Percentiles rank a stretch among this genome's conserved stretches.
These are phyloP conservation scores for Litchi chinensis DNA, from an alignment of 345 rosid genomes.

Conservation along the genomic window DNA sequence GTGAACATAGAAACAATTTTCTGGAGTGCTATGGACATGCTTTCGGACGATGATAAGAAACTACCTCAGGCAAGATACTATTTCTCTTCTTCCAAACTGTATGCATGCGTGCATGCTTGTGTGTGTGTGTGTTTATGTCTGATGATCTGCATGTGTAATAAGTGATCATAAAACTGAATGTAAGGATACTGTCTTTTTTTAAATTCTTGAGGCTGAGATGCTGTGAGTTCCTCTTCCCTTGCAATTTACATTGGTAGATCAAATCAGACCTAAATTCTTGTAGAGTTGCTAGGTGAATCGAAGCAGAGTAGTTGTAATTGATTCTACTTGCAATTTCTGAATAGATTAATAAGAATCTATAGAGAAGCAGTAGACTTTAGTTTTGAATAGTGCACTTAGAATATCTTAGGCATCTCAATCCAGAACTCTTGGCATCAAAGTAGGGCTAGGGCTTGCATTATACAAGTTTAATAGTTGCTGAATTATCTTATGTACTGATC, in stretches of 20 bases:
- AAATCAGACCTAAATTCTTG: background rate
- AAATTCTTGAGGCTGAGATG: background rate
- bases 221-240: background rate
- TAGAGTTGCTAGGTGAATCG: background rate
- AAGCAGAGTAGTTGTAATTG: background rate
- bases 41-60: slow-evolving; percentile 96
- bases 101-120: background rate
- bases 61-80: slow-evolving; percentile 90
- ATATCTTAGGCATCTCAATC: background rate
- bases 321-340: background rate
- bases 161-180: background rate
- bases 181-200: background rate
- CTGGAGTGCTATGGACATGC: slow-evolving; percentile 98
- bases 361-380: background rate
- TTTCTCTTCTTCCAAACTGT: slow-evolving; percentile 20
- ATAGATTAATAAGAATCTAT: background rate
- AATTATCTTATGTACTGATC: background rate
- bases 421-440: background rate
- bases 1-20: slow-evolving; percentile 75
- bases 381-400: background rate
- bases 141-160: background rate
- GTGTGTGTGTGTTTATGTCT: slow-evolving; percentile 6
- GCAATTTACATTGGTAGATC: background rate
- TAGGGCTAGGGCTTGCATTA: background rate
- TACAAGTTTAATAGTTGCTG: background rate